phyloP scores from a whole-genome alignment of 164 flowering plant species.

The Litsea cubeba region DNA sequence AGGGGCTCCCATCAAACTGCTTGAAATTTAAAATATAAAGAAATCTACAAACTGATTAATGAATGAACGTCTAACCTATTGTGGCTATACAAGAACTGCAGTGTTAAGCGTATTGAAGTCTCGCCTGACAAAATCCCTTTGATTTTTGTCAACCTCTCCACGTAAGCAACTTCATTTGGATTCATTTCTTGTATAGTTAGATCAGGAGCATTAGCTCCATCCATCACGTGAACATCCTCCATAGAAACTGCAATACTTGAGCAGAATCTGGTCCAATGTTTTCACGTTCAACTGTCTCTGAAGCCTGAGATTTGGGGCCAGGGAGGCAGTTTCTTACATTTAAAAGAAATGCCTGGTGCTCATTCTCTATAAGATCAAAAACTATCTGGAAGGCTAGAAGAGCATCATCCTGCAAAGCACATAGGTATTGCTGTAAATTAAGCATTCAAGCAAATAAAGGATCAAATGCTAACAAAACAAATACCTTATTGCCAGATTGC shows the following conservation, averaged over 20 bases:
- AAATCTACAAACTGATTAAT: neutral
- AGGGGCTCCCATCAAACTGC: neutral
- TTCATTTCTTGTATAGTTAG: constrained; percentile 26
- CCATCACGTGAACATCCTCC: constrained; percentile 36
- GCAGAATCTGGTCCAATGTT: constrained; percentile 32
- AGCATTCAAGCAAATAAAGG: neutral
- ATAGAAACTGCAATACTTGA: constrained; percentile 18
- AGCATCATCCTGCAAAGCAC: constrained; percentile 55
- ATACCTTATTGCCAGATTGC: constrained; percentile 45
- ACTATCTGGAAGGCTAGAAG: constrained; percentile 88
- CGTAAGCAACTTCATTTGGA: constrained; percentile 48
- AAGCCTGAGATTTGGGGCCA: constrained; percentile 33
- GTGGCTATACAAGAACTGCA: constrained; percentile 82
- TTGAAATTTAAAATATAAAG: neutral
- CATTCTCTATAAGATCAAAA: constrained; percentile 94
- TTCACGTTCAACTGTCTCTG: constrained; percentile 1
- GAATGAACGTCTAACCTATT: constrained; percentile 46
- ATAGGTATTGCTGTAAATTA: neutral
- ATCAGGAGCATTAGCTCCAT: constrained; percentile 35
- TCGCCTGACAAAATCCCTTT: constrained; percentile 82
- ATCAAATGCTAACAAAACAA: neutral
- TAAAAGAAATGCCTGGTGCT: constrained; percentile 87
- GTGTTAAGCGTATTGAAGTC: constrained; percentile 77
- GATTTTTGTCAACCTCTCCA: constrained; percentile 60
- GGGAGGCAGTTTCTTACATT: constrained; percentile 70